Evolutionary conservation across 352 stramenopile genomes (phyloP).

Genomic region (Peronospora belbahrii): DNA sequence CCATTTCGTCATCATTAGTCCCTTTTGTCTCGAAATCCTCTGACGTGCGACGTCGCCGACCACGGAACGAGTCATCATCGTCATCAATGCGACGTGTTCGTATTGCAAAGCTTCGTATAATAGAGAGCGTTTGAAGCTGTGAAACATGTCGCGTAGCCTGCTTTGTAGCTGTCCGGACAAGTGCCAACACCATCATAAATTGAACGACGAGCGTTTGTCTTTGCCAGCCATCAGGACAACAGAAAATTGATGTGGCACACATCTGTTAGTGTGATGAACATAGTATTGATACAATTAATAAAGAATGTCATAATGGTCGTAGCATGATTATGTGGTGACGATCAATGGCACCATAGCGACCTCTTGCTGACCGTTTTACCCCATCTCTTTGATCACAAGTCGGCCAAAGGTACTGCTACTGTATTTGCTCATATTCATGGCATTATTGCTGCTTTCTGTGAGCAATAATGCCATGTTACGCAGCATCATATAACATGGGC

Average conservation of each 20-base stretch:
- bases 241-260: slow-evolving; percentile 9
- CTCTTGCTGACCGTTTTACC: no score
- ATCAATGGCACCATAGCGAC: no score
- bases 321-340: no score
- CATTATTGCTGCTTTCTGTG: no score
- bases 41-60: slow-evolving; percentile 14
- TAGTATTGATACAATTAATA: no score
- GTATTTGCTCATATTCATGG: slow-evolving; percentile 33
- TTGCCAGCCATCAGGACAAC: slow-evolving; percentile 22
- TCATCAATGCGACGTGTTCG: slow-evolving; percentile 10
- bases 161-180: slow-evolving; percentile 41
- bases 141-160: slow-evolving; percentile 12
- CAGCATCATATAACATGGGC: slow-evolving; percentile 26
- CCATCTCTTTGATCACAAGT: no score
- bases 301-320: no score
- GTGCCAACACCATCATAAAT: slow-evolving; percentile 35
- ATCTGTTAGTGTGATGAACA: background rate
- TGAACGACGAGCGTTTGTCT: slow-evolving; percentile 5
- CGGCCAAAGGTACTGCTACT: no score
- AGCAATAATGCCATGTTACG: no score
- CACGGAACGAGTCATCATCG: slow-evolving; percentile 24
- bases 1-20: slow-evolving; percentile 13
- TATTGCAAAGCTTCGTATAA: slow-evolving; percentile 13
- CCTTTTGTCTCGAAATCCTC: slow-evolving; percentile 15
- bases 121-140: slow-evolving; percentile 6